Conservation (phyloP, 768 basidiomycete genomes). For the Lactarius vividus region DNA sequence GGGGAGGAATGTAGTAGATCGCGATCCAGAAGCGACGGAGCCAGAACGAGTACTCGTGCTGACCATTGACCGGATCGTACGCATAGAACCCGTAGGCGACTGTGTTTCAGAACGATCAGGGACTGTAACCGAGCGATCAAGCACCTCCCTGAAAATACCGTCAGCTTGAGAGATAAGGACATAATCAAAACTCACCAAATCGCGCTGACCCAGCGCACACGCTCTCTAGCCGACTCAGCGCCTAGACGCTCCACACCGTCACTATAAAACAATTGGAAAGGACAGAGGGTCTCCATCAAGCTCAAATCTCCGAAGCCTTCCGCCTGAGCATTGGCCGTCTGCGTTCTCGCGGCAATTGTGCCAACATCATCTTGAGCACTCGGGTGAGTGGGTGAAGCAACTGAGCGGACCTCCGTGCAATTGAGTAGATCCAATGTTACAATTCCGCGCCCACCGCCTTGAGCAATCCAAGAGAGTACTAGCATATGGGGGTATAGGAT, state of each 20-base stretch:
- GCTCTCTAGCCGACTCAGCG: slow-evolving; percentile 82
- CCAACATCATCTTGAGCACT: slow-evolving; percentile 84
- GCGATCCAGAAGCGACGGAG: slow-evolving; percentile 60
- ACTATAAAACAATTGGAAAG: slow-evolving; percentile 86
- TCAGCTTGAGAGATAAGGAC: background rate
- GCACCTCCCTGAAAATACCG: slow-evolving; percentile 61
- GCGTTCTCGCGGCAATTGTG: slow-evolving; percentile 70
- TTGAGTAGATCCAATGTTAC: slow-evolving; percentile 85
- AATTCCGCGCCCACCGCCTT: slow-evolving; percentile 78
- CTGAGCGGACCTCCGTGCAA: slow-evolving; percentile 81
- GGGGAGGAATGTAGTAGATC: slow-evolving; percentile 75
- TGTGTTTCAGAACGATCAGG: slow-evolving; percentile 47
- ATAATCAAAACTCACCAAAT: slow-evolving; percentile 59
- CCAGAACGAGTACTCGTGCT: slow-evolving; percentile 46
- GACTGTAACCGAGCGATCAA: slow-evolving; percentile 60
- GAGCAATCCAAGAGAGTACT: slow-evolving; percentile 82
- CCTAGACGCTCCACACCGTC: slow-evolving; percentile 89
- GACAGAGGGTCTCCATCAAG: slow-evolving; percentile 73
- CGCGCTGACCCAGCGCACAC: slow-evolving; percentile 89
- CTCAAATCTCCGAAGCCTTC: slow-evolving; percentile 41
- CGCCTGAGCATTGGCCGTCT: slow-evolving; percentile 44
- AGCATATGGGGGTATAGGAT: slow-evolving; percentile 82
- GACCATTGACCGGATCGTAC: slow-evolving; percentile 60
- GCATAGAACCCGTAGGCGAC: slow-evolving; percentile 58
- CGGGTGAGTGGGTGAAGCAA: slow-evolving; percentile 78